phyloP scores from a whole-genome alignment of 306 rosid species.

The Benincasa hispida region DNA sequence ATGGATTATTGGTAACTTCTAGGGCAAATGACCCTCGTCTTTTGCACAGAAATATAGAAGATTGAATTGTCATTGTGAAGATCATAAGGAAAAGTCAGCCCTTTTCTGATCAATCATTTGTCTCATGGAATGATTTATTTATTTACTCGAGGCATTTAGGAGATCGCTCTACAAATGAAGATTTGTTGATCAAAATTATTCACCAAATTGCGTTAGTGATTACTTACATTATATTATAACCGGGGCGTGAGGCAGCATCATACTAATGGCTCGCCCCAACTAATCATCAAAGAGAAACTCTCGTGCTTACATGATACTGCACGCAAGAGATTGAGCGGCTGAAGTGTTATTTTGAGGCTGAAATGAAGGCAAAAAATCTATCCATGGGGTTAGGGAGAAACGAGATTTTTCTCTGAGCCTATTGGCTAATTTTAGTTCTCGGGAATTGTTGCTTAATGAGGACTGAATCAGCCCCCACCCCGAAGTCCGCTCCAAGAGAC shows the following conservation, averaged over 20 bases:
- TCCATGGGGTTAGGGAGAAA: background rate
- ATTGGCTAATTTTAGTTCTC: background rate
- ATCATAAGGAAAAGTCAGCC: background rate
- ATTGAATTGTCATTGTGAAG: background rate
- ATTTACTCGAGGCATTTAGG: background rate
- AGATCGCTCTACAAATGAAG: background rate
- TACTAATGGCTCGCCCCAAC: background rate
- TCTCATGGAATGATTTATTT: background rate
- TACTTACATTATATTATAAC: background rate
- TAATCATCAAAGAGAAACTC: background rate
- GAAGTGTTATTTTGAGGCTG: background rate
- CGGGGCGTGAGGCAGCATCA: background rate
- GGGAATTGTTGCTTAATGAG: background rate
- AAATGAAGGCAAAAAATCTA: background rate
- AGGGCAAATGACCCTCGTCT: background rate
- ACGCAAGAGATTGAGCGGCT: background rate
- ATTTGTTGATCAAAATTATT: background rate
- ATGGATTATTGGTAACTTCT: constrained; percentile 65
- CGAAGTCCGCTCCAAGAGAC: background rate
- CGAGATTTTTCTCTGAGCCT: background rate
- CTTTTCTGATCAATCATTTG: background rate
- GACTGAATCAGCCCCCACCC: background rate
- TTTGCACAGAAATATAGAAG: background rate
- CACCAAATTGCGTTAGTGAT: background rate
- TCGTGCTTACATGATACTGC: background rate